Percentiles rank a stretch among this genome's conserved stretches.
Evolutionary conservation across 202 grass and related monocot genomes (phyloP).

Genomic region (Carex sylvatica): DNA sequence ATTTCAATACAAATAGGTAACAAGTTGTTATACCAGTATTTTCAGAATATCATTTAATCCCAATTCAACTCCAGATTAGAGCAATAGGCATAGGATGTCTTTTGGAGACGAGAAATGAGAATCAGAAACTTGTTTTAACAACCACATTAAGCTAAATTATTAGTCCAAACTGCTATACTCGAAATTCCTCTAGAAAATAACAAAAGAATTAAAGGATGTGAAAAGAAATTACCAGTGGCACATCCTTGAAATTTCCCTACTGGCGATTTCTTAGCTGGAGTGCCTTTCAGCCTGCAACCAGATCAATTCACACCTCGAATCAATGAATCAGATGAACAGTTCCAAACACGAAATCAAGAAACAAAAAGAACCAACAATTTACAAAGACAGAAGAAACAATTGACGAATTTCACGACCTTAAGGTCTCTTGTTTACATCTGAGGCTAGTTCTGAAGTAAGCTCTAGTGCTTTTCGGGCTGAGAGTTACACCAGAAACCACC

Average conservation of each 20-base stretch:
- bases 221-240: constrained; percentile 13
- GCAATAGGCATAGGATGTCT: not conserved
- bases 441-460: constrained; percentile 90
- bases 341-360: not conserved
- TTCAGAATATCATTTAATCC: not conserved
- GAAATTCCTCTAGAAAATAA: not conserved
- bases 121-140: not conserved
- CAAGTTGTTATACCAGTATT: not conserved
- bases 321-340: not conserved
- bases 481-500: constrained; percentile 70
- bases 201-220: not conserved
- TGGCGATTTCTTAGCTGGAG: constrained; percentile 52
- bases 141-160: not conserved
- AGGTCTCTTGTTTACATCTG: constrained; percentile 86
- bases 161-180: not conserved
- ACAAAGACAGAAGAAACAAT: not conserved
- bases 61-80: not conserved
- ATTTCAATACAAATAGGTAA: not conserved
- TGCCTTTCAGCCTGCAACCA: constrained; percentile 53
- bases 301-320: not conserved
- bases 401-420: constrained; percentile 41
- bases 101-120: not conserved
- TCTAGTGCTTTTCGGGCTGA: constrained; percentile 90
- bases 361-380: not conserved
- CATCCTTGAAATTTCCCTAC: constrained; percentile 37